Base-by-base conservation (phyloP, 208 protist species). In the Crithidia expoeki region DNA sequence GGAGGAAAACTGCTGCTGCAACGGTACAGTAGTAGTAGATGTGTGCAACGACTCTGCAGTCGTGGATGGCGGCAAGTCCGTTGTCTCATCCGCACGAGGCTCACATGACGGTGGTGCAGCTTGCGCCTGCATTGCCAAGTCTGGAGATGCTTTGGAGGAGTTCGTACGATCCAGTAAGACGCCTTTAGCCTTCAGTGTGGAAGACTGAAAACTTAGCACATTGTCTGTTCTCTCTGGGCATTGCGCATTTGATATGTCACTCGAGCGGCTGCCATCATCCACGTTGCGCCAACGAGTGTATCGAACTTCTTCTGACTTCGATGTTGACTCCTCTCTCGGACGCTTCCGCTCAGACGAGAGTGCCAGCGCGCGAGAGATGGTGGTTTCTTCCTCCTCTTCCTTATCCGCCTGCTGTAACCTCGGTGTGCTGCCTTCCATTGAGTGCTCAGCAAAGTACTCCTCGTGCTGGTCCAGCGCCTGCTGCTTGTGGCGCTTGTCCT, bases 291-390 rank as follows among this genome's bases (percentile, higher is more conserved):
- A 55, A 2, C 4, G 17, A 12, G 42, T 25, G 16, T 49, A 32
- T 2, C 7, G 5, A 42, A 9, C 27, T 40, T 30, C 59, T n/a
- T 16, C 42, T 11, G 33, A 7, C 30, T 33, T 23, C 16, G 30
- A 28, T 28, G 33, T 52, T 33, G 56, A 52, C 6, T 76, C 71
- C 50, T 76, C 71, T 44, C 71, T 56, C 16, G 62, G 63, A 40
- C 71, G 71, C 40, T 76, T 76, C 6, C 71, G 71, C 30, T 70
- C 71, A 11, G 56, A 71, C 7, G 57, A 66, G 2, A 76, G 63
- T 4, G 56, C 71, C 38, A 76, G 57, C 2, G 71, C 63, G 19
- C 71, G 71, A 5, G 71, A 64, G 38, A 76, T 76, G 5, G 56
- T 71, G 1, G 49, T 19, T 16, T 23, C 62, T 14, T 68, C 65